These are phyloP conservation scores for Malus hybrid DNA, from an alignment of 331 rosid species.

Conservation along the genomic window DNA sequence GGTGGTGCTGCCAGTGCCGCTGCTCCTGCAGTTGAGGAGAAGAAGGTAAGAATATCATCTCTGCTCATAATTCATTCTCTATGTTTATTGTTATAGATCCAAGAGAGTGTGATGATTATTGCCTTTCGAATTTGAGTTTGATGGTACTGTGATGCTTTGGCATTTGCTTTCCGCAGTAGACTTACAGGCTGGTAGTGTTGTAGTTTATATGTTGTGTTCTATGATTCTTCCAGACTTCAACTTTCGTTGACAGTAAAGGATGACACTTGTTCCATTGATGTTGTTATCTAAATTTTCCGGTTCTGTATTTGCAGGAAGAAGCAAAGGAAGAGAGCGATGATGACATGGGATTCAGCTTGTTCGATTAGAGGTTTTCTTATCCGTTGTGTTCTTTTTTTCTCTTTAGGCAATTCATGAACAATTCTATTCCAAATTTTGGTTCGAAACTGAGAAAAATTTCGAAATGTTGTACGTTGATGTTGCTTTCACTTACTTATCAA, in stretches of 20 bases:
- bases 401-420: neutral
- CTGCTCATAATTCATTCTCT: neutral
- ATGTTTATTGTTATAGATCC: neutral
- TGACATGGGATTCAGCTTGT: constrained; percentile 52
- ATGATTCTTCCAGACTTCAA: neutral
- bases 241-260: neutral
- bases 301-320: constrained; percentile 43
- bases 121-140: neutral
- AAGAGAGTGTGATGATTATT: neutral
- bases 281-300: neutral
- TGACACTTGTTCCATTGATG: neutral
- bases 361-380: constrained; percentile 28
- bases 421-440: no score
- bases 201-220: neutral
- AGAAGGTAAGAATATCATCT: constrained; percentile 30
- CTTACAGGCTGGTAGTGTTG: neutral
- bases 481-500: neutral
- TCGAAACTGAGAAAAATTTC: neutral
- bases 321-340: constrained; percentile 59
- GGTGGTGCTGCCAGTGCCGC: constrained; percentile 15
- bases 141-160: neutral
- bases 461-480: neutral
- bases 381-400: neutral
- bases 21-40: constrained; percentile 42
- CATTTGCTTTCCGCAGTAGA: neutral